phyloP scores from a whole-genome alignment of 257 asterid species.

The Solanum chmielewskii region DNA sequence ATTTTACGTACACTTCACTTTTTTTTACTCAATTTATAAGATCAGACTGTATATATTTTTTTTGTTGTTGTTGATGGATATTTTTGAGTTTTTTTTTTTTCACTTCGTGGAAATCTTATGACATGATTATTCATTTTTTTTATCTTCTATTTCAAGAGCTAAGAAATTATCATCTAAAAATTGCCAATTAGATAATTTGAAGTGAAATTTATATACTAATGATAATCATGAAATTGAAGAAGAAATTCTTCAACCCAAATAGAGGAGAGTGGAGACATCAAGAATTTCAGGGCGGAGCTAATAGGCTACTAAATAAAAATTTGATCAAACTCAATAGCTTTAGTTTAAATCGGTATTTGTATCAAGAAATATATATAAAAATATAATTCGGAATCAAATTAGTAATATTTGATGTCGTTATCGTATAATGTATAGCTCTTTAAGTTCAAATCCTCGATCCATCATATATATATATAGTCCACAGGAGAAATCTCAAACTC shows the following conservation, averaged over 20 bases:
- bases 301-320: neutral
- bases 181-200: neutral
- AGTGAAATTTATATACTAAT: neutral
- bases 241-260: neutral
- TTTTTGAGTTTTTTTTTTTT: neutral
- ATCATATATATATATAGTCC: too few species aligned
- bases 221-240: neutral
- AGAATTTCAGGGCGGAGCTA: neutral
- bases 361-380: neutral
- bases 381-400: too few species aligned
- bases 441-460: neutral
- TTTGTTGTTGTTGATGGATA: neutral
- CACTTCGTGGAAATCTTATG: neutral
- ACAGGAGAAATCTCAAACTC: fast-evolving
- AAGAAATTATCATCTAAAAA: neutral
- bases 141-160: neutral
- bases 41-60: too few species aligned
- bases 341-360: neutral
- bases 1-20: too few species aligned
- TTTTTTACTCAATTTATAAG: too few species aligned
- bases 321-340: neutral
- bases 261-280: neutral
- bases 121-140: neutral
- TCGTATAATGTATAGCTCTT: neutral
- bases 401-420: too few species aligned